phyloP scores from a whole-genome alignment of 495 filamentous ascomycete genomes.

The Tuber calosporum region DNA sequence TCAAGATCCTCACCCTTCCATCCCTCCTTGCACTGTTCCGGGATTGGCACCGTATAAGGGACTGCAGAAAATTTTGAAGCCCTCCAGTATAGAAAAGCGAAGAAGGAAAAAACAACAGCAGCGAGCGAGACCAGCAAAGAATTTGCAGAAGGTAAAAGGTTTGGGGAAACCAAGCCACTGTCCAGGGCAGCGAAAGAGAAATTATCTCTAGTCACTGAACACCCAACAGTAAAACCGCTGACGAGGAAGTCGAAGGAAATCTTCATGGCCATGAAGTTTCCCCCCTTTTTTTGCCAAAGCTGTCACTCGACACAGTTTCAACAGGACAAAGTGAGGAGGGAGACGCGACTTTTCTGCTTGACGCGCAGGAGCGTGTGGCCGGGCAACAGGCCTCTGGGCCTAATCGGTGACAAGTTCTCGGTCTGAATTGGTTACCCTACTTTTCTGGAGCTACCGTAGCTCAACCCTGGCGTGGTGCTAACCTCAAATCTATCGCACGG shows the following conservation, averaged over 20 bases:
- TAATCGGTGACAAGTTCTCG: background rate
- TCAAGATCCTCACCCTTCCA: slow-evolving; percentile 59
- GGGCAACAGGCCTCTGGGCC: background rate
- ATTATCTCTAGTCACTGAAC: slow-evolving; percentile 32
- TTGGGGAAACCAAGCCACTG: background rate
- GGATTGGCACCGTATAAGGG: slow-evolving; percentile 53
- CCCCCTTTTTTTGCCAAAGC: background rate
- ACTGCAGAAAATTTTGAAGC: slow-evolving; percentile 45
- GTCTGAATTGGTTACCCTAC: background rate
- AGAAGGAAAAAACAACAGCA: slow-evolving; percentile 17
- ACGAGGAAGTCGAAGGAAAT: slow-evolving; percentile 40
- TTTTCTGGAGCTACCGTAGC: background rate
- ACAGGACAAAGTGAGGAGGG: background rate
- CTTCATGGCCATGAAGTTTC: slow-evolving; percentile 26
- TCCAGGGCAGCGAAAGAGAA: slow-evolving; percentile 32
- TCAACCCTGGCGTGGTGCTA: background rate
- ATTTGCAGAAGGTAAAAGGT: slow-evolving; percentile 22
- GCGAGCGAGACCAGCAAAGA: slow-evolving; percentile 20
- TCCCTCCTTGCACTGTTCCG: slow-evolving; percentile 50
- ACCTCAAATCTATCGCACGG: background rate
- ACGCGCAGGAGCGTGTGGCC: background rate
- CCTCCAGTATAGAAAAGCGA: slow-evolving; percentile 43
- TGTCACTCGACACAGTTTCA: background rate
- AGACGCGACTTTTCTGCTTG: background rate
- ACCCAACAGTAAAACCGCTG: slow-evolving; percentile 40